Evolutionary conservation across 2,329 filamentous ascomycete species (phyloP), one percentile per base, ranked within the genome.

Genomic region (Ceratocystis alfenasii): DNA sequence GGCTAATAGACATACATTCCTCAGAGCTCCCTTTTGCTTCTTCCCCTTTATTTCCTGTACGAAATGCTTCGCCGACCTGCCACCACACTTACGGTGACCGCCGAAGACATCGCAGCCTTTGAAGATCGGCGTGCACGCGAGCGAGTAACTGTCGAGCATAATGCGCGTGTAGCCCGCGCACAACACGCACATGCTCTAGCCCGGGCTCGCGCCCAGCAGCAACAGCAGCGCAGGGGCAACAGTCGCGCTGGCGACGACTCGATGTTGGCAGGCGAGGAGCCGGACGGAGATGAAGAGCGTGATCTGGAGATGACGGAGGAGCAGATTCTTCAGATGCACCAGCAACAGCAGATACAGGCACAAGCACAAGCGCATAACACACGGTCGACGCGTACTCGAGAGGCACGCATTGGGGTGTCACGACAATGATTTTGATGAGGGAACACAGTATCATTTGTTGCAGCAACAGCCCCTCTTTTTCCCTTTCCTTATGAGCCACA

Each of bases 61-160:
- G 15, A 36, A 64, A 86, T 88, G 85, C 83, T 88, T 70, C 84
- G 85, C 70, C 83, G 87, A 59, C 81, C 83, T 17, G 81, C 87
- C 10, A 90, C 87, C 60, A 82, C 82, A 15, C 83, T 90, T 69
- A 78, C 81, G 65, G 81, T 90, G 69, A 89, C 87, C 1, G 78
- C 83, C 61, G 85, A 88, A 72, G 87, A 90, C 74, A 79, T 90
- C 48, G 84, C 86, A 48, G 78, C 81, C 65, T 89, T 88, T 75
- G 87, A 90, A 72, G 85, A 87, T 73, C 79, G 80, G 33, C 81
- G 84, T 68, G 77, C 76, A 28, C 74, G 74, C 64, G 75, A 78
- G 68, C 76, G 75, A 41, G 72, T 74, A 17, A 72, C 71, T 25
- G 73, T 72, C 8, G 72, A 73, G 20, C 75, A 63, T 62, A 62